Evolutionary conservation across 495 filamentous ascomycete genomes (phyloP), one percentile per base, ranked within the genome.

Genomic region (Collariella sp.): DNA sequence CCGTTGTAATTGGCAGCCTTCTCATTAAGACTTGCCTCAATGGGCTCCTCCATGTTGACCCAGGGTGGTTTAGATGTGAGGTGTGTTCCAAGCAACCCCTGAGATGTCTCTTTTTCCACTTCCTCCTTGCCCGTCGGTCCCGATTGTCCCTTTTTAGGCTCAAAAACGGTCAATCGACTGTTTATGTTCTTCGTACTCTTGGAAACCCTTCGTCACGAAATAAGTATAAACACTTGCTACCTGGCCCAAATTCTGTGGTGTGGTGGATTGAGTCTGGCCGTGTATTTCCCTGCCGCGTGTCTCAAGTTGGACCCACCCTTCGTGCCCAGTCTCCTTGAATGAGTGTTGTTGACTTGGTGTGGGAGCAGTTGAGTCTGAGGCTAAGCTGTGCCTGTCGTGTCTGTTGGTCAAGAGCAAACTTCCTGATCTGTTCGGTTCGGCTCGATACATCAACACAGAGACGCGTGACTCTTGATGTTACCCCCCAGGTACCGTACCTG

Each of bases 1-100:
- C 47, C 36, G 11, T 54, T 23, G 11, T 41, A 40, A 22, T 50
- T 40, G 24, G 55, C 15, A 6, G 38, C 20, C 52, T 67, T 65
- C 49, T 66, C 61, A 13, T 29, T 39, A 18, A 56, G 43, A 5
- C 39, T 15, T 18, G 44, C 45, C 33, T 59, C 54, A 15, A 23
- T 49, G 2, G 52, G 38, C 7, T 59, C 60, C 57, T 39, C 50
- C 50, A 53, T 53, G 16, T 1, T 53, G 7, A 4, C 10, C 15
- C 12, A 18, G 15, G 16, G 5, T 9, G 24, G 6, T 6, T 0
- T 11, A 4, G 13, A 12, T 9, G 13, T 13, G 43, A 18, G 3
- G 19, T 18, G 6, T 33, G 15, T 18, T 47, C 33, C n/a, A 10
- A 31, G 4, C 26, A 4, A 31, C 26, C 26, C 26, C 9, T 9